Percentiles rank a stretch among this genome's conserved stretches.
Evolutionary conservation across 2,329 filamentous ascomycete genomes (phyloP).

Genomic region (Blastomyces emzantsi): DNA sequence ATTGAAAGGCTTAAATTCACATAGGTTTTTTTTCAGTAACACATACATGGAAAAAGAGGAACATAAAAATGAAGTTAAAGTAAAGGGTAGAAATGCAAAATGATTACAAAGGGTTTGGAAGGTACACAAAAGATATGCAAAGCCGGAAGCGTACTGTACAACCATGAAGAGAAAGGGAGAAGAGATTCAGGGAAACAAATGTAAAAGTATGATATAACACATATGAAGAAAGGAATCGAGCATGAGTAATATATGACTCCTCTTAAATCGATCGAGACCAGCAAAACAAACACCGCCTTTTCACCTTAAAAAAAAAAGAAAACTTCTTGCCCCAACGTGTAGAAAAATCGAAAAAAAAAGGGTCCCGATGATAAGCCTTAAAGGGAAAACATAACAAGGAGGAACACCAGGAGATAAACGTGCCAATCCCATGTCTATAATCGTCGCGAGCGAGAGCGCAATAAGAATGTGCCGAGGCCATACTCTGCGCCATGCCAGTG

Average conservation of each 20-base stretch:
- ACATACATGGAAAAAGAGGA: not conserved
- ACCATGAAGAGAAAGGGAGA: not conserved
- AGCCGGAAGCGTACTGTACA: not conserved
- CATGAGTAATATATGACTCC: slow-evolving; percentile 1
- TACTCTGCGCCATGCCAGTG: not conserved
- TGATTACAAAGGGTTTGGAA: not conserved
- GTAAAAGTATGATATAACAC: not conserved
- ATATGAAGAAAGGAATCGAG: not conserved
- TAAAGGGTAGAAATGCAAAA: not conserved
- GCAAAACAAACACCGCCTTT: slow-evolving; percentile 3
- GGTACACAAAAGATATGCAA: slow-evolving; percentile 2
- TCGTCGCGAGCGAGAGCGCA: not conserved
- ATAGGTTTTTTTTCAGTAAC: not conserved
- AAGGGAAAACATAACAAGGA: not conserved
- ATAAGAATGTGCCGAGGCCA: not conserved
- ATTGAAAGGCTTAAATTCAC: not conserved
- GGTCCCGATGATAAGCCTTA: not conserved
- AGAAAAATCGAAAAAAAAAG: not conserved
- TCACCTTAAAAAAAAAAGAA: not conserved
- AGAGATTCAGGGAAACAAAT: not conserved
- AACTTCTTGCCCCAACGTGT: not conserved
- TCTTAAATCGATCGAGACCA: not conserved
- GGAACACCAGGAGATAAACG: not conserved
- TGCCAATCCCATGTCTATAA: slow-evolving; percentile 6
- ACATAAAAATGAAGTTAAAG: not conserved